Conservation (phyloP, 1,284 basidiomycete species). For the Austroboletus novae-zelandiae region DNA sequence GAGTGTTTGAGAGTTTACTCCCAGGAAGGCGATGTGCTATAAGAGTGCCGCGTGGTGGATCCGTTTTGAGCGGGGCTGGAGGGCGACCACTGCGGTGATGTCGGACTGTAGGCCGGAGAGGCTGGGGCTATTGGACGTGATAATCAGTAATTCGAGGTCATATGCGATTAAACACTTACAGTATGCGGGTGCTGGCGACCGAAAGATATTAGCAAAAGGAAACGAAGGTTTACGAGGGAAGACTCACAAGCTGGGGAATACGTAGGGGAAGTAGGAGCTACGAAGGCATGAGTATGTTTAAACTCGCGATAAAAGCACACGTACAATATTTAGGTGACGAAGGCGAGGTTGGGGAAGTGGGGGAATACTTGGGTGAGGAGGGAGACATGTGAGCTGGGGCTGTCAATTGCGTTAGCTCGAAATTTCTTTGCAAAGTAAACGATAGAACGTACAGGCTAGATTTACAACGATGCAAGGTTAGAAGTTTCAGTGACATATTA, state of each 20-base stretch:
- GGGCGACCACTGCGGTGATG: constrained; percentile 79
- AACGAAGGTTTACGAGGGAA: not conserved
- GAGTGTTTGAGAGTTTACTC: constrained; percentile 34
- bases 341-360: constrained; percentile 80
- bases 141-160: constrained; percentile 8
- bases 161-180: constrained; percentile 46
- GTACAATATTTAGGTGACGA: constrained; percentile 86
- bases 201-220: constrained; percentile 21
- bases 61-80: constrained; percentile 70
- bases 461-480: constrained; percentile 12
- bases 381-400: constrained; percentile 79
- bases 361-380: constrained; percentile 83
- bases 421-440: not conserved
- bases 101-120: constrained; percentile 80
- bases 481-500: constrained; percentile 16
- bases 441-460: constrained; percentile 54
- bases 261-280: constrained; percentile 79
- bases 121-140: constrained; percentile 57
- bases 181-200: constrained; percentile 60
- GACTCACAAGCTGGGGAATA: constrained; percentile 81
- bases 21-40: constrained; percentile 58
- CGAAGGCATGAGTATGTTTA: constrained; percentile 15
- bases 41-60: constrained; percentile 40
- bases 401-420: constrained; percentile 24
- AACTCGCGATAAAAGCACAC: constrained; percentile 29